Evolutionary conservation across 495 filamentous ascomycete genomes (phyloP).

Genomic region (Physcia stellaris): DNA sequence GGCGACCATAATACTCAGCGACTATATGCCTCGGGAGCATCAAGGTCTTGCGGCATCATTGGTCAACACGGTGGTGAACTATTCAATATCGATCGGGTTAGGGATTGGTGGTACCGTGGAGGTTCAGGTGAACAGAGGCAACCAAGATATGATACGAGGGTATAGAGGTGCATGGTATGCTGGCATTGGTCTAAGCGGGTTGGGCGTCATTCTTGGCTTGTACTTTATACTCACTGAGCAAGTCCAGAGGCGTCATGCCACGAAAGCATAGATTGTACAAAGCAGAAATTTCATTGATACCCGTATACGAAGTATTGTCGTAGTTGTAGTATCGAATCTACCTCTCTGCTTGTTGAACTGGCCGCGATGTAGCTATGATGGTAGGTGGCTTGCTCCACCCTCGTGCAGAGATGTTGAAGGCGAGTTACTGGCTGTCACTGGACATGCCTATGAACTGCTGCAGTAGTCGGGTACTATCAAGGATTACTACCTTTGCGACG

Average conservation of each 20-base stretch:
- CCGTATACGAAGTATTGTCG: too few species aligned
- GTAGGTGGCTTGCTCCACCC: too few species aligned
- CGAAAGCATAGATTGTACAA: neutral
- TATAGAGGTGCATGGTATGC: constrained; percentile 27
- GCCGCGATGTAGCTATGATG: too few species aligned
- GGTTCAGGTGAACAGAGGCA: constrained; percentile 32
- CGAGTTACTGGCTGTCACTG: too few species aligned
- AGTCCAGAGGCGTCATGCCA: neutral
- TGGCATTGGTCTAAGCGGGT: constrained; percentile 17
- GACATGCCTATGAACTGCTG: too few species aligned
- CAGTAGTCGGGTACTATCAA: too few species aligned
- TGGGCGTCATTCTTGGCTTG: neutral
- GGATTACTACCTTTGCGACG: too few species aligned
- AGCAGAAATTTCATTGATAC: too few species aligned
- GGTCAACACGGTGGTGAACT: constrained; percentile 52
- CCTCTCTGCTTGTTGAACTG: too few species aligned
- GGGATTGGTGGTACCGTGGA: constrained; percentile 55
- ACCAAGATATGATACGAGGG: constrained; percentile 22
- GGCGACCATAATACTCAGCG: constrained; percentile 18
- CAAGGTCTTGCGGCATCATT: constrained; percentile 43
- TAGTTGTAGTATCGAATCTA: too few species aligned
- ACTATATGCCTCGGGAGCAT: constrained; percentile 25
- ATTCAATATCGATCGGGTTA: constrained; percentile 50
- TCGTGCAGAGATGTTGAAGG: too few species aligned
- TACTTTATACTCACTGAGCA: neutral